These are phyloP conservation scores for Pythium sp. DNA, from an alignment of 352 stramenopile species.

Conservation along the genomic window DNA sequence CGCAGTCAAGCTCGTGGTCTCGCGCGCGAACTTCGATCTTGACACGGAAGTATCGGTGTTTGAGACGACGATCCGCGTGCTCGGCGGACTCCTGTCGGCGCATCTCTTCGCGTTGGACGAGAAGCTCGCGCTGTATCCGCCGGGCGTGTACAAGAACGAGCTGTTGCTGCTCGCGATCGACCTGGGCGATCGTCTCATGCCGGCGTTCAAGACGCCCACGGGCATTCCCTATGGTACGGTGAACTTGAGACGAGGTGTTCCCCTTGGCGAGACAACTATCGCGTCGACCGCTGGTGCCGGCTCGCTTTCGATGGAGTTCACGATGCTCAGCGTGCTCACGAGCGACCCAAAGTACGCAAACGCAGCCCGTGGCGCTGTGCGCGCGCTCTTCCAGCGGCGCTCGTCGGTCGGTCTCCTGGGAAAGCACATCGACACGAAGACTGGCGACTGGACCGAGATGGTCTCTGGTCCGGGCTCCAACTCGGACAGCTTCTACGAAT, in stretches of 20 bases:
- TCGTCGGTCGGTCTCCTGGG: slow-evolving; percentile 90
- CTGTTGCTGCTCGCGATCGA: slow-evolving; percentile 94
- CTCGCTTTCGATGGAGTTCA: slow-evolving; percentile 96
- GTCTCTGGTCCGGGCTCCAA: slow-evolving; percentile 89
- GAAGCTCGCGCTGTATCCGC: slow-evolving; percentile 45
- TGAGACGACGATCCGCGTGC: slow-evolving; percentile 91
- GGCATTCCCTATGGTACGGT: slow-evolving; percentile 97
- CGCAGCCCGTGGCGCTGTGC: slow-evolving; percentile 59
- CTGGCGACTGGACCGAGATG: slow-evolving; percentile 82
- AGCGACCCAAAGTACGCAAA: slow-evolving; percentile 62
- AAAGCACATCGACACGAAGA: slow-evolving; percentile 95
- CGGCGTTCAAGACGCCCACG: slow-evolving; percentile 95
- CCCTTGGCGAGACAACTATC: slow-evolving; percentile 92
- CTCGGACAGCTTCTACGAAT: slow-evolving; percentile 98
- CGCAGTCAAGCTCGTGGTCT: slow-evolving; percentile 61
- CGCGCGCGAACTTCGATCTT: slow-evolving; percentile 69
- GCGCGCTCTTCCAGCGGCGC: slow-evolving; percentile 73
- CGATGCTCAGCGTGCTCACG: slow-evolving; percentile 90
- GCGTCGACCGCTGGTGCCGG: slow-evolving; percentile 95
- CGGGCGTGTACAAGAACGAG: slow-evolving; percentile 88
- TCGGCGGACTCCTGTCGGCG: slow-evolving; percentile 89
- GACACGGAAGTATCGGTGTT: slow-evolving; percentile 92
- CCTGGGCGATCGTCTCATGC: slow-evolving; percentile 93
- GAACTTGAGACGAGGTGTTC: slow-evolving; percentile 91
- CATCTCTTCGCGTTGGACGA: slow-evolving; percentile 79